Evolutionary conservation across 208 protist species (phyloP).

Genomic region (Leishmania braziliensis): DNA sequence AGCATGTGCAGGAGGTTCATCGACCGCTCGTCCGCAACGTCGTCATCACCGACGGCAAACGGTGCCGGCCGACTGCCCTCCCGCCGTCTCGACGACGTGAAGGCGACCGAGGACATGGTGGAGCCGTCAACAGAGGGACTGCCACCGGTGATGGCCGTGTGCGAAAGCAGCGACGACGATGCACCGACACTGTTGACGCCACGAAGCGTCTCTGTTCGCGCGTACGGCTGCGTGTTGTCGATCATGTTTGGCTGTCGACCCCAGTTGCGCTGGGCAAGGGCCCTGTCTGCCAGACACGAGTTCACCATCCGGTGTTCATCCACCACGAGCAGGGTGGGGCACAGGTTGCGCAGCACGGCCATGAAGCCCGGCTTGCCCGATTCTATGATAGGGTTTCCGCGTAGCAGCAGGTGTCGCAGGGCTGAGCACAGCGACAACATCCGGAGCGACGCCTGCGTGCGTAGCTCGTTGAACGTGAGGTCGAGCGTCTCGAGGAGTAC

Average conservation of each 20-base stretch:
- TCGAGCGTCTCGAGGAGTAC: constrained; percentile 89
- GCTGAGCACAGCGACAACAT: constrained; percentile 71
- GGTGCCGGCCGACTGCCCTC: constrained; percentile 14
- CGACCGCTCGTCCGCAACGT: constrained; percentile 24
- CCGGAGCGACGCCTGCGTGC: constrained; percentile 54
- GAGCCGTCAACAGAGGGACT: constrained; percentile 6
- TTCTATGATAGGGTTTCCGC: constrained; percentile 78
- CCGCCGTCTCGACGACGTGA: constrained; percentile 28
- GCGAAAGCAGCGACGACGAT: constrained; percentile 2
- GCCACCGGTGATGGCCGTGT: neutral
- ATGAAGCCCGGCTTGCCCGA: constrained; percentile 27
- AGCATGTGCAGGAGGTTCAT: constrained; percentile 70
- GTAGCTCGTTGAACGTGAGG: constrained; percentile 70
- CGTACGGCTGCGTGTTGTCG: constrained; percentile 9
- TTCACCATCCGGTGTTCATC: constrained; percentile 60
- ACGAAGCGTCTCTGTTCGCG: constrained; percentile 7
- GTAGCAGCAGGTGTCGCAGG: constrained; percentile 68
- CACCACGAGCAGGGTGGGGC: constrained; percentile 69
- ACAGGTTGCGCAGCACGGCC: constrained; percentile 81
- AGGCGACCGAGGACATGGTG: constrained; percentile 8
- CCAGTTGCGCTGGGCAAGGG: constrained; percentile 32
- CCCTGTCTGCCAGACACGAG: constrained; percentile 48
- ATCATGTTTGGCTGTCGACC: constrained; percentile 44
- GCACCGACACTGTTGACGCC: neutral
- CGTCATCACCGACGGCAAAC: constrained; percentile 12